Evolutionary conservation across 2,329 filamentous ascomycete species (phyloP), one percentile per base, ranked within the genome.

Genomic region (Plectosphaerella plurivora): DNA sequence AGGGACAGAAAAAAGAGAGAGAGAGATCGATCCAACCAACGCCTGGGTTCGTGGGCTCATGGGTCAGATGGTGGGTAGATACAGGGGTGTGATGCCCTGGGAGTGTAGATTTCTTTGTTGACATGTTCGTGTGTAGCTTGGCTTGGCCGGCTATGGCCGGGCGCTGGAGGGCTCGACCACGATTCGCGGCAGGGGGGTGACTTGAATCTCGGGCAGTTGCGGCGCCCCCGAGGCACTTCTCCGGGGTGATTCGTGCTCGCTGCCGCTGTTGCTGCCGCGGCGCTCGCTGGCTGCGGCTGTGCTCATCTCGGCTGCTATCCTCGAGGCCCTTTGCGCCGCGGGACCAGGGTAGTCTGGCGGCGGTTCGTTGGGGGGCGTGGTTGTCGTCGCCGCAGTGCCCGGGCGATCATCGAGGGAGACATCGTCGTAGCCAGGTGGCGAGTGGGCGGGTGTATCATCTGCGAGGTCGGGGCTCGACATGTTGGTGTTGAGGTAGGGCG

Each of bases 351-450:
- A 83, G 16, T 73, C 71, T 1, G 79, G 79, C 9, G 80, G 80
- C 10, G 79, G 76, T 45, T 76, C 77, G 47, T 69, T 59, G 46
- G 71, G 70, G 1, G 76, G 72, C 14, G 72, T 75, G 8, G 67
- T 68, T 33, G 28, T 5, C 11, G 28, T 33, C 2, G 28, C 28
- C 7, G 28, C 28, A 3, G 72, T 65, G 14, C 69, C 67, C 1
- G 67, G 70, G 44, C 55, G 65, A 37, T 72, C 63, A 11, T 76
- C 72, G 4, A 77, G 64, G 22, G 70, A 71, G 3, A 78, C 69
- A 45, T 78, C 73, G 51, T 79, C 79, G 57, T 84, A 84, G 24
- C 77, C 77, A 1, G 81, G 81, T 4, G 81, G 76, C 10, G 65
- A 65, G 44, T 68, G 61, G 4, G 57, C 65, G 11, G 77, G 76